A percentile compares a stretch with the other conserved stretches of the same genome.
Evolutionary conservation across 352 stramenopile genomes (phyloP).

Genomic region (Thraustotheca clavata): DNA sequence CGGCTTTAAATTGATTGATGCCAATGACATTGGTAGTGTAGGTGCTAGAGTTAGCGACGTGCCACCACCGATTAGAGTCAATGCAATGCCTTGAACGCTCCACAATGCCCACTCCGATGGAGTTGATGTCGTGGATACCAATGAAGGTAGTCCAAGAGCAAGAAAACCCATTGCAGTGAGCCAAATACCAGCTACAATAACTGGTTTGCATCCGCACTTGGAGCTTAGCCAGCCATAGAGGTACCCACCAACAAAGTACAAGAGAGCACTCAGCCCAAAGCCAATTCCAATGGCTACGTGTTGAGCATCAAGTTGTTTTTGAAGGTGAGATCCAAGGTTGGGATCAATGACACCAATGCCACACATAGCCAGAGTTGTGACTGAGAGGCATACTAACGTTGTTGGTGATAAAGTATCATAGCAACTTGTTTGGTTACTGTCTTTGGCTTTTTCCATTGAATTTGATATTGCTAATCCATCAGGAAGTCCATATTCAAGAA

Average conservation of each 20-base stretch:
- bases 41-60: constrained; percentile 49
- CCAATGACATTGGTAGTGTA: constrained; percentile 46
- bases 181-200: constrained; percentile 45
- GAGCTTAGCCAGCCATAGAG: constrained; percentile 52
- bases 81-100: constrained; percentile 38
- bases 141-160: constrained; percentile 39
- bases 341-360: constrained; percentile 69
- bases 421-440: constrained; percentile 34
- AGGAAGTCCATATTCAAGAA: constrained; percentile 64
- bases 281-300: constrained; percentile 52
- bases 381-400: constrained; percentile 35
- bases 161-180: constrained; percentile 46
- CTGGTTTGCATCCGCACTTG: constrained; percentile 50
- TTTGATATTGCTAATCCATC: constrained; percentile 42
- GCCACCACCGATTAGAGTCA: constrained; percentile 50
- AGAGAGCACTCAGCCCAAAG: constrained; percentile 52
- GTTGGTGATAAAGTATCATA: constrained; percentile 53
- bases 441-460: constrained; percentile 26
- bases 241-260: constrained; percentile 55
- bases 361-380: constrained; percentile 53
- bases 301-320: constrained; percentile 46
- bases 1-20: constrained; percentile 40
- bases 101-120: constrained; percentile 27
- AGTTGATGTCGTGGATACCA: not conserved
- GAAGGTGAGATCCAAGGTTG: constrained; percentile 48